A percentile compares a stretch with the other conserved stretches of the same genome.
phyloP scores from a whole-genome alignment of 768 basidiomycete genomes.

The Phaeotremella skinneri region DNA sequence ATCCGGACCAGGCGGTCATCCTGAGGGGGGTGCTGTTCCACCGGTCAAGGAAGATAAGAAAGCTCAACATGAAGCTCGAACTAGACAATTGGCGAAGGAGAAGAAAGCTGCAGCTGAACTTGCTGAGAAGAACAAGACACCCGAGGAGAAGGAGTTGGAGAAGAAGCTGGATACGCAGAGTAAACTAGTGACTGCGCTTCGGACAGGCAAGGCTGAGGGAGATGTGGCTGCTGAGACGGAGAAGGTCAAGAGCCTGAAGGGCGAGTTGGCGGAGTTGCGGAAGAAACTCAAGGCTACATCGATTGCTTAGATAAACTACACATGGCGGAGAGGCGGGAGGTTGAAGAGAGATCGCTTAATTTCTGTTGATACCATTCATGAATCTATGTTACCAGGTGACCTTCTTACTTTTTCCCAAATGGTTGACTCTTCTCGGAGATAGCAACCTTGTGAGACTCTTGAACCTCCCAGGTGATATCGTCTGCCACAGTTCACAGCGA shows the following conservation, averaged over 20 bases:
- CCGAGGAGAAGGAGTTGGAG: slow-evolving; percentile 71
- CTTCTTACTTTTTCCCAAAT: slow-evolving; percentile 2
- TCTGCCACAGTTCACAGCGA: no score
- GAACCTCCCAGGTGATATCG: no score
- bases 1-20: slow-evolving; percentile 51
- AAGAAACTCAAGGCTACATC: slow-evolving; percentile 41
- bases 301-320: slow-evolving; percentile 1
- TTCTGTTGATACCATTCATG: neutral
- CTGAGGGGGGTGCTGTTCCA: slow-evolving; percentile 52
- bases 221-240: slow-evolving; percentile 40
- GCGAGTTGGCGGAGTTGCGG: slow-evolving; percentile 40
- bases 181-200: slow-evolving; percentile 67
- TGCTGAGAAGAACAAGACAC: slow-evolving; percentile 58
- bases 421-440: slow-evolving; percentile 1
- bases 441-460: neutral
- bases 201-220: slow-evolving; percentile 54
- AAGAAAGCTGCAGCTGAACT: slow-evolving; percentile 54
- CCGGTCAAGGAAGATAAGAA: slow-evolving; percentile 50
- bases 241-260: slow-evolving; percentile 36
- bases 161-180: slow-evolving; percentile 74
- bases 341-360: neutral
- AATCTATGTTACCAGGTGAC: no score
- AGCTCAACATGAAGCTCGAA: slow-evolving; percentile 40
- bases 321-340: neutral
- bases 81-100: slow-evolving; percentile 56